Base-by-base conservation (phyloP, 208 protist species). In the Leishmania arabica region DNA sequence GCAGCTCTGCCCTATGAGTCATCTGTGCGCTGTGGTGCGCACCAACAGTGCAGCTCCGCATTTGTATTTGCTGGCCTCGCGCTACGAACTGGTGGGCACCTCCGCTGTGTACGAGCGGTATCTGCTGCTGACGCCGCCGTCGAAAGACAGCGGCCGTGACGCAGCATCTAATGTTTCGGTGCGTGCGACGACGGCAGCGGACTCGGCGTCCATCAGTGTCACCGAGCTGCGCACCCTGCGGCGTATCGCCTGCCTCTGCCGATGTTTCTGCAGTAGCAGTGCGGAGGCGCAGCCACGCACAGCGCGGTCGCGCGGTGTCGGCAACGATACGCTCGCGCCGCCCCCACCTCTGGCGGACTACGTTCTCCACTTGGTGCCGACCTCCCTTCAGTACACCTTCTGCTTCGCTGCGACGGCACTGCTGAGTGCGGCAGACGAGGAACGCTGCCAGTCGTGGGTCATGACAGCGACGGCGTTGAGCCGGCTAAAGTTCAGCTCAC, bases 31-130 rank as follows among this genome's bases (percentile, higher is more conserved):
- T 1, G 62, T 84, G 56, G 34, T 80, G 68, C 75, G 54, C 68
- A 64, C n/a, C 74, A 51, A 60, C 17, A n/a, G 47, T 37, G 82
- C 49, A 27, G 24, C 54, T 19, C 54, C 49, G 31, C 62, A 60
- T 54, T 56, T 65, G 27, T 81, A 84, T 40, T 69, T 83, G 62
- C 62, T 90, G n/a, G 74, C 80, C 19, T 88, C 83, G 2, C 88
- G 87, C 53, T 89, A 88, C 69, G 84, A 93, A 31, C 69, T 90
- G 31, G 82, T 90, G 37, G 90, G 88, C 15, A 91, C 90, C 5
- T 80, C 82, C 11, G 86, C 90, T 27, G 73, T 84, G 73, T 75
- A 91, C 54, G 90, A 93, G 73, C 82, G 80, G 6, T 93, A 93
- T 51, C 80, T 83, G 21, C 81, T 83, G 37, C 65, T 89, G 49